These are phyloP conservation scores for Parietichytrium sp. DNA, from an alignment of 108 stramenopile genomes.

Conservation along the genomic window DNA sequence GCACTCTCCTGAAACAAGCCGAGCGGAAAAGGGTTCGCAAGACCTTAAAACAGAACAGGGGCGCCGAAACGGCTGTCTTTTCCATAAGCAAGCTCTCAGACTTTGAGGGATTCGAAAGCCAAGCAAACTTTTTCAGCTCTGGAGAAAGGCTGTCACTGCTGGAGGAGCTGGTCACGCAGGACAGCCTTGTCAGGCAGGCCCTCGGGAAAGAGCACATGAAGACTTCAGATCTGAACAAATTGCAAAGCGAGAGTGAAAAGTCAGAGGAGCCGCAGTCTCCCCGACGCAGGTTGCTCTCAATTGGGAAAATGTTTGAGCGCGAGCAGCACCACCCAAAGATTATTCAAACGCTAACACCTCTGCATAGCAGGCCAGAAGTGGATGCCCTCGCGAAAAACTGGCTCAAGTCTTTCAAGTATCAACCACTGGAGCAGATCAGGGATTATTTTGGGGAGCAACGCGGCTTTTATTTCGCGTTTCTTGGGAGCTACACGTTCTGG, in stretches of 20 bases:
- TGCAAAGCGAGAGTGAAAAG: too few species aligned
- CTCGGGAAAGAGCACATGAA: too few species aligned
- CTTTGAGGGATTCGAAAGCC: background rate
- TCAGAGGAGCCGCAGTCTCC: too few species aligned
- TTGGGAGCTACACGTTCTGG: constrained; percentile 83
- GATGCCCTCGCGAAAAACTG: constrained; percentile 3
- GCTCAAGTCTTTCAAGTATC: constrained; percentile 43
- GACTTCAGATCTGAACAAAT: too few species aligned
- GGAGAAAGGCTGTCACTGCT: constrained; percentile 7
- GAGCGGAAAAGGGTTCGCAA: background rate
- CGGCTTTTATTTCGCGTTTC: constrained; percentile 96
- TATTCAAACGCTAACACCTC: background rate
- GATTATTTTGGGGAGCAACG: constrained; percentile 94
- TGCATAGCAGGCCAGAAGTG: background rate
- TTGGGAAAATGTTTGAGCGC: too few species aligned
- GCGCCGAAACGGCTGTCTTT: constrained; percentile 8
- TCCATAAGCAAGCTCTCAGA: background rate
- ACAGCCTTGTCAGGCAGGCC: background rate
- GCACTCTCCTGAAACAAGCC: background rate
- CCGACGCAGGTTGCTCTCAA: too few species aligned
- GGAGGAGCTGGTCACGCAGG: background rate
- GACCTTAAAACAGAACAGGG: background rate
- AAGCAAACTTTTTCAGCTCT: background rate
- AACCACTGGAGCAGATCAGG: constrained; percentile 86
- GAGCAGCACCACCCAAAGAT: too few species aligned